A percentile compares a stretch with the other conserved stretches of the same genome.
phyloP scores from a whole-genome alignment of 2,329 filamentous ascomycete species.

The Botrytis pseudocinerea region DNA sequence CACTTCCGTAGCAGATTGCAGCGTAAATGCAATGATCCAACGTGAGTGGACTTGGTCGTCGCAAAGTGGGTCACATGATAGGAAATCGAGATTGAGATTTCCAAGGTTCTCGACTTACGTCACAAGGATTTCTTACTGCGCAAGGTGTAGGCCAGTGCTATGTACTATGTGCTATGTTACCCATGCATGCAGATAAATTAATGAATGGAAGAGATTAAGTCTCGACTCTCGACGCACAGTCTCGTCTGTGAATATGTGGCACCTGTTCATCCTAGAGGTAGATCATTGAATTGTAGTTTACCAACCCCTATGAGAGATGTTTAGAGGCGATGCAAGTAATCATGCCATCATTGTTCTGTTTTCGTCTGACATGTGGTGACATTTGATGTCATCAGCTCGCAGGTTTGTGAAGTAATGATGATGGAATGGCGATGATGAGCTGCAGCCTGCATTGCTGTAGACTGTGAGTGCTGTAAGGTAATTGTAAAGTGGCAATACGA shows the following conservation, averaged over 20 bases:
- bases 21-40: neutral
- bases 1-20: neutral
- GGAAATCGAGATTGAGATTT: neutral
- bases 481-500: neutral
- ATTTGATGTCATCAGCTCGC: conserved; percentile 10
- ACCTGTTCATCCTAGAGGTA: neutral
- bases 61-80: conserved; percentile 16
- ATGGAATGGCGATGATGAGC: neutral
- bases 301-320: neutral
- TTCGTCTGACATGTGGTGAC: neutral
- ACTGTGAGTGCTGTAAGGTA: neutral
- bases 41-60: conserved; percentile 5
- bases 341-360: neutral
- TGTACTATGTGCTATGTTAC: neutral
- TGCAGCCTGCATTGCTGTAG: neutral
- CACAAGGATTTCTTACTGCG: conserved; percentile 4
- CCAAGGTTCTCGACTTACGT: conserved; percentile 14
- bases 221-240: neutral
- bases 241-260: conserved; percentile 8
- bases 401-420: neutral
- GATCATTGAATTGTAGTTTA: neutral
- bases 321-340: neutral
- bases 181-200: neutral
- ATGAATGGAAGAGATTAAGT: neutral
- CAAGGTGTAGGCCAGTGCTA: neutral